These are phyloP conservation scores for Cyanodermella asteris DNA, from an alignment of 2,329 filamentous ascomycete genomes.

Conservation along the genomic window DNA sequence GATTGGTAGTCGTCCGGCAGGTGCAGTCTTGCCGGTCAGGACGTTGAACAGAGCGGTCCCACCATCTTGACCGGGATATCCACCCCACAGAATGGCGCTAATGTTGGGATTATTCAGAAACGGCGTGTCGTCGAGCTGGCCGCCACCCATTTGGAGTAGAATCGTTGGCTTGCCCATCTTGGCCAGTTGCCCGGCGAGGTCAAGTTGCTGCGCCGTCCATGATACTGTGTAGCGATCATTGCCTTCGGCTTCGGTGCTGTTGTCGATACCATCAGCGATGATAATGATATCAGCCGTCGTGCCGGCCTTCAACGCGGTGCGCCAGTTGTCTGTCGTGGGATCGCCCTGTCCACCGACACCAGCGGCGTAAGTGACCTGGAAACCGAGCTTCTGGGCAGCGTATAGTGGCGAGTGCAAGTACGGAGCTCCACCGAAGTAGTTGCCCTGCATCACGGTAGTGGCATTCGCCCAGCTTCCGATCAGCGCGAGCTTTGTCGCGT, in stretches of 20 bases:
- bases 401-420: conserved; percentile 32
- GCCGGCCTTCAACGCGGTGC: conserved; percentile 14
- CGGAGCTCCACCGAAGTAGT: conserved; percentile 34
- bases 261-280: conserved; percentile 21
- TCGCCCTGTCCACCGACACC: conserved; percentile 9
- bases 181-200: conserved; percentile 17
- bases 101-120: conserved; percentile 19
- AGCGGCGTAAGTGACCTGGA: conserved; percentile 23
- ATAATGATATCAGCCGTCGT: conserved; percentile 17
- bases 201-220: conserved; percentile 22
- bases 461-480: conserved; percentile 38
- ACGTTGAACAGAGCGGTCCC: conserved; percentile 21
- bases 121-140: conserved; percentile 20
- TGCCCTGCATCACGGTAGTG: conserved; percentile 34
- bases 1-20: conserved; percentile 19
- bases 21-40: conserved; percentile 18
- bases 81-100: conserved; percentile 21
- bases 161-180: conserved; percentile 18
- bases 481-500: conserved; percentile 26
- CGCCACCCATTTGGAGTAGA: conserved; percentile 22
- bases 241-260: conserved; percentile 19
- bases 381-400: conserved; percentile 25
- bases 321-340: conserved; percentile 13
- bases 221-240: conserved; percentile 19
- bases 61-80: conserved; percentile 23